Percentiles rank a stretch among this genome's conserved stretches.
phyloP scores from a whole-genome alignment of 495 filamentous ascomycete genomes.

The Bombardia bombarda region DNA sequence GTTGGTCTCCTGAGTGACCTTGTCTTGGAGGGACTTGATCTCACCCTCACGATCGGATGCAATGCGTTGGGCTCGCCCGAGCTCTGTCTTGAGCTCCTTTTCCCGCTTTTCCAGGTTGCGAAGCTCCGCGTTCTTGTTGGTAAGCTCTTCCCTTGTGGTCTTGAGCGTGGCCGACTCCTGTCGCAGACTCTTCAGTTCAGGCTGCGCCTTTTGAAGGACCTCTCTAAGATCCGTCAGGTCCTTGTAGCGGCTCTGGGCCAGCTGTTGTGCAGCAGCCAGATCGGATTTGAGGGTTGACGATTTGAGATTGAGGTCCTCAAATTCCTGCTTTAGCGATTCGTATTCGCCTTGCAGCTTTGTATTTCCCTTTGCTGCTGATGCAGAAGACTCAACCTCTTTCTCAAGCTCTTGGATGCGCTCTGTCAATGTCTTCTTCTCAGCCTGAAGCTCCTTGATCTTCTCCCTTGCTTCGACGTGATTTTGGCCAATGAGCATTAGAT shows the following conservation, averaged over 20 bases:
- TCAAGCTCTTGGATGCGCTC: constrained; percentile 58
- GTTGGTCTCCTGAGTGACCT: constrained; percentile 65
- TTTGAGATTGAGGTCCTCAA: constrained; percentile 66
- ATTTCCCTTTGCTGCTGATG: constrained; percentile 22
- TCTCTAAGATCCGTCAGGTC: constrained; percentile 73
- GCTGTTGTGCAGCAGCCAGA: constrained; percentile 73
- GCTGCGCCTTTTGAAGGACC: constrained; percentile 74
- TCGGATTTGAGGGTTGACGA: constrained; percentile 69
- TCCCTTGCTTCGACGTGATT: constrained; percentile 81
- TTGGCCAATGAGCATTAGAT: constrained; percentile 63
- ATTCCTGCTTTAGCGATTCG: constrained; percentile 57
- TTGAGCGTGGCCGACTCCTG: constrained; percentile 68
- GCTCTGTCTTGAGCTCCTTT: constrained; percentile 68
- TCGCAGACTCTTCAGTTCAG: constrained; percentile 69
- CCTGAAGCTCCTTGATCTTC: constrained; percentile 52
- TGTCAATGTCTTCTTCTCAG: constrained; percentile 40
- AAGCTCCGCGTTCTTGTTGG: constrained; percentile 58
- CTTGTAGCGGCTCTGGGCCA: constrained; percentile 80
- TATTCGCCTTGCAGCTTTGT: constrained; percentile 50
- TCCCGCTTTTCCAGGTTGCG: constrained; percentile 69
- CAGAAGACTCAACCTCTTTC: constrained; percentile 44
- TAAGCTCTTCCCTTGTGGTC: constrained; percentile 61
- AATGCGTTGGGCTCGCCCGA: constrained; percentile 59
- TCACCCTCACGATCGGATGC: constrained; percentile 67
- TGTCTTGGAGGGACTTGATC: constrained; percentile 66